phyloP scores from a whole-genome alignment of 345 rosid genomes.

The Moringa oleifera region DNA sequence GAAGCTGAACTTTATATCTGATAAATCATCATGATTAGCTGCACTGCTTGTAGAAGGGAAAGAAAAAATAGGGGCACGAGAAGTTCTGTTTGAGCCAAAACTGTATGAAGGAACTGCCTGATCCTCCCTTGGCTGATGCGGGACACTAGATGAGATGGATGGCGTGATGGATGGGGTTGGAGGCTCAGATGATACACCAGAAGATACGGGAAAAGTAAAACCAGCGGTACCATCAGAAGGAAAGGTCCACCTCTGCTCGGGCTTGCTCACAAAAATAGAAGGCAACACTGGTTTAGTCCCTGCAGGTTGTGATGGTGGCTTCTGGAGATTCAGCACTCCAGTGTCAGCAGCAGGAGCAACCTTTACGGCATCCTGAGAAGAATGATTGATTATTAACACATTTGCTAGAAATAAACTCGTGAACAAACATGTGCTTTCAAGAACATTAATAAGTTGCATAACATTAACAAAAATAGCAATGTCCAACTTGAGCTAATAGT shows the following conservation, averaged over 20 bases:
- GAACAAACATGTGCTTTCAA: background rate
- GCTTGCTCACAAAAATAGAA: constrained; percentile 50
- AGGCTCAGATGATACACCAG: constrained; percentile 59
- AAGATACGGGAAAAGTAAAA: constrained; percentile 68
- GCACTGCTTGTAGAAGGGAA: constrained; percentile 59
- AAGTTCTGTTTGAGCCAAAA: constrained; percentile 43
- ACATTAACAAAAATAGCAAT: background rate
- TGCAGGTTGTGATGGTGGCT: constrained; percentile 38
- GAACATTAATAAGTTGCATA: background rate
- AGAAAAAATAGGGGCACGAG: constrained; percentile 46
- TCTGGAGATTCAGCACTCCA: constrained; percentile 25
- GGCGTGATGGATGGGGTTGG: constrained; percentile 81
- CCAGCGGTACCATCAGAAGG: constrained; percentile 46
- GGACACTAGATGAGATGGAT: constrained; percentile 20
- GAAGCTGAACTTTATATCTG: constrained; percentile 56
- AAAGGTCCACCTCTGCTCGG: constrained; percentile 39
- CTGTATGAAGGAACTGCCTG: constrained; percentile 44
- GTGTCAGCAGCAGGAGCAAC: constrained; percentile 24
- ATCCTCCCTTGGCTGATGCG: constrained; percentile 32
- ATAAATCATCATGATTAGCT: constrained; percentile 26
- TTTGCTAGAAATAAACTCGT: background rate
- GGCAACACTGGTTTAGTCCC: constrained; percentile 56
- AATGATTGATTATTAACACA: constrained; percentile 15
- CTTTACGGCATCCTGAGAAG: constrained; percentile 37
- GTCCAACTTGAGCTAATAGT: background rate